Conservation (phyloP, 352 stramenopile genomes). For the Phytopythium ostracodes region DNA sequence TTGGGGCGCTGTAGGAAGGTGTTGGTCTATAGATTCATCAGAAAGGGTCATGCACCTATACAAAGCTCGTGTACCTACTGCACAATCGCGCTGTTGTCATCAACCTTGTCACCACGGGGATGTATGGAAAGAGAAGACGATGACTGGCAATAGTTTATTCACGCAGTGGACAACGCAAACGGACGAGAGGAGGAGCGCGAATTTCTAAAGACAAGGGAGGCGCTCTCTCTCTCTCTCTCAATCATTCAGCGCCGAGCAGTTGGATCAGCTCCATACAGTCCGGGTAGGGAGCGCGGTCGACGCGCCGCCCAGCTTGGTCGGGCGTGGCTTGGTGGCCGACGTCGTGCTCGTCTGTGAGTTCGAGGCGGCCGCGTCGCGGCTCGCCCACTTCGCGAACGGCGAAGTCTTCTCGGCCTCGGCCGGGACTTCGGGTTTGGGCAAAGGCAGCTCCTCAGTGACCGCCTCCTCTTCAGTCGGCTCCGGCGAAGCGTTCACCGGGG, state of each 20-base stretch:
- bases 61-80: background rate
- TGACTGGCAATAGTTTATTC: slow-evolving; percentile 6
- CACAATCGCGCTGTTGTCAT: background rate
- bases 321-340: background rate
- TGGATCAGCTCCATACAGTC: slow-evolving; percentile 45
- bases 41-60: background rate
- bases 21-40: background rate
- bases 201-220: background rate
- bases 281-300: slow-evolving; percentile 37
- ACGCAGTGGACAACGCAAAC: slow-evolving; percentile 2
- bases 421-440: background rate
- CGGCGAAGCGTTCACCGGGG: slow-evolving; percentile 6
- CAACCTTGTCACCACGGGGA: too few species aligned
- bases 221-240: background rate
- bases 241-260: background rate
- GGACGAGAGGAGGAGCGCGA: background rate
- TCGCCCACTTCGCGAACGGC: slow-evolving; percentile 21
- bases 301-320: slow-evolving; percentile 19
- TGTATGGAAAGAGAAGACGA: too few species aligned
- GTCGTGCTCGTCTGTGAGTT: background rate
- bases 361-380: slow-evolving; percentile 14
- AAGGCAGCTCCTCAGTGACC: background rate
- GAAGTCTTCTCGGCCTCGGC: slow-evolving; percentile 11
- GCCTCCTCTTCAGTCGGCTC: slow-evolving; percentile 10
- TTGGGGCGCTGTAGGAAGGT: slow-evolving; percentile 12